These are phyloP conservation scores for Cynanchum wilfordii DNA, from an alignment of 257 asterid genomes.

Conservation along the genomic window DNA sequence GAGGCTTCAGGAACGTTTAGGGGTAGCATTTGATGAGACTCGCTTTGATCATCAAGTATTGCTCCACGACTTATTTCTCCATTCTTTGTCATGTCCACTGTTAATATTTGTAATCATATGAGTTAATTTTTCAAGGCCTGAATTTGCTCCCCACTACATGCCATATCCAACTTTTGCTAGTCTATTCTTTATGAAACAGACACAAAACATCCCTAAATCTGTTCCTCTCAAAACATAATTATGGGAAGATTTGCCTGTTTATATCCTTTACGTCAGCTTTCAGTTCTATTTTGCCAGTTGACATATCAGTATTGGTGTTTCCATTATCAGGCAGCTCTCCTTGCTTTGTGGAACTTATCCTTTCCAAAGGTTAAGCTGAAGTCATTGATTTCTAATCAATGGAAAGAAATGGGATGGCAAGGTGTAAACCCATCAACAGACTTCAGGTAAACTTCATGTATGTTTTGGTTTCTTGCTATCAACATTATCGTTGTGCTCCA, in stretches of 20 bases:
- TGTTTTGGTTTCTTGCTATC: background rate
- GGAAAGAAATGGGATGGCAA: conserved; percentile 99
- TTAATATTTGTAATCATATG: background rate
- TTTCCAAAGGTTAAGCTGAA: conserved; percentile 69
- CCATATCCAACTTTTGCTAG: background rate
- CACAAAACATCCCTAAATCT: background rate
- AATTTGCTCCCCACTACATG: background rate
- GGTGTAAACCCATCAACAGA: conserved; percentile 92
- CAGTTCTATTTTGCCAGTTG: background rate
- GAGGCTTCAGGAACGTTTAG: conserved; percentile 68
- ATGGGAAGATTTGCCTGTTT: background rate
- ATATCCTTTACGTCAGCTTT: background rate
- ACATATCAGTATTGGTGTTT: background rate
- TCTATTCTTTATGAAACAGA: background rate
- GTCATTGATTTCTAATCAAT: conserved; percentile 79
- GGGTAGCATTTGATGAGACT: conserved; percentile 77
- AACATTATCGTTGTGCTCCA: background rate
- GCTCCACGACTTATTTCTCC: conserved; percentile 20
- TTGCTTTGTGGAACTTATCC: conserved; percentile 62
- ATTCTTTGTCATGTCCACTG: conserved; percentile 5
- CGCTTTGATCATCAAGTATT: conserved; percentile 70
- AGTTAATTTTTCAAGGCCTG: background rate
- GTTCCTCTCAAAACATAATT: background rate
- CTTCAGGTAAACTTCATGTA: conserved; percentile 54
- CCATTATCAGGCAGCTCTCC: conserved; percentile 67